phyloP scores from a whole-genome alignment of 768 basidiomycete genomes.

The Tricholoma sp. region DNA sequence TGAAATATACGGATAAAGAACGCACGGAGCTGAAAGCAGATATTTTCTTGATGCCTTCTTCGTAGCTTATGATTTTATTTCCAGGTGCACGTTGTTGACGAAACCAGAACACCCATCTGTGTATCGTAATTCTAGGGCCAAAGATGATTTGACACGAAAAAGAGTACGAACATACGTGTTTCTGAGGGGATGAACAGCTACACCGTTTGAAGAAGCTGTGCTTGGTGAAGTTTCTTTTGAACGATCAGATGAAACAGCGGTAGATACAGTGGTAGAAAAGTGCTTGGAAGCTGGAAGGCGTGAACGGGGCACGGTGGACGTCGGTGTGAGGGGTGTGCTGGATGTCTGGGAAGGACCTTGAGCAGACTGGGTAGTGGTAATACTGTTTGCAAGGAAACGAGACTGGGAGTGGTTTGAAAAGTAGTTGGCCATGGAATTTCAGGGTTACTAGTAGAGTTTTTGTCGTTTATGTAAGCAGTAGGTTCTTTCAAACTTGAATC shows the following conservation, averaged over 20 bases:
- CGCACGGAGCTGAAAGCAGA: conserved; percentile 83
- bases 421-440: conserved; percentile 56
- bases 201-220: conserved; percentile 29
- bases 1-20: conserved; percentile 8
- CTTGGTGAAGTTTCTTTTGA: conserved; percentile 37
- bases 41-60: conserved; percentile 92
- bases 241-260: conserved; percentile 38
- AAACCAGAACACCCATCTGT: conserved; percentile 90
- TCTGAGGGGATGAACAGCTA: conserved; percentile 66
- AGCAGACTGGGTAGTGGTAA: conserved; percentile 20
- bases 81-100: conserved; percentile 86
- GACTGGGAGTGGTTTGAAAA: conserved; percentile 81
- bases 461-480: conserved; percentile 8
- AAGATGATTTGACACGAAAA: conserved; percentile 16
- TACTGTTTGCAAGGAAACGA: conserved; percentile 57
- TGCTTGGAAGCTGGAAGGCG: conserved; percentile 64
- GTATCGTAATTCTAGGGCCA: conserved; percentile 16
- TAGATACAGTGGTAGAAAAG: conserved; percentile 57
- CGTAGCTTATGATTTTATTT: conserved; percentile 86
- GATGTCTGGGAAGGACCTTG: conserved; percentile 19
- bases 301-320: conserved; percentile 27
- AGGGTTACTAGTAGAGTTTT: conserved; percentile 1
- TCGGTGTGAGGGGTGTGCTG: conserved; percentile 17
- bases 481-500: not conserved
- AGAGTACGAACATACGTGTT: conserved; percentile 81